phyloP scores from a whole-genome alignment of 495 filamentous ascomycete species.

The Hypoxylon lienhwacheense region DNA sequence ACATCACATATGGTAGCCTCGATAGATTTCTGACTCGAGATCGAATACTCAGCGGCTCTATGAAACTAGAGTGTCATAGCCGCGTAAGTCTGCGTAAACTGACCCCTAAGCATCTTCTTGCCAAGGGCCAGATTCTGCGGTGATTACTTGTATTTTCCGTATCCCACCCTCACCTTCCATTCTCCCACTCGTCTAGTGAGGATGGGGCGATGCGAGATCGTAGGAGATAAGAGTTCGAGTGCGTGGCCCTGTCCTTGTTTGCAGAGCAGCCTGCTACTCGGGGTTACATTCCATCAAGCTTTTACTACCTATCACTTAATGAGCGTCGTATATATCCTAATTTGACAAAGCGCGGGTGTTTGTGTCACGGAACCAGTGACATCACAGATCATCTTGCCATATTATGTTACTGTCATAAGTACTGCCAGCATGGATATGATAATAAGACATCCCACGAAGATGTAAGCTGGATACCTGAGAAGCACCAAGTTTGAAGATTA shows the following conservation, averaged over 20 bases:
- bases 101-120: conserved; percentile 5
- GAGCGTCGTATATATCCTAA: conserved; percentile 3
- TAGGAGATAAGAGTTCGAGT: neutral
- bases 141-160: conserved; percentile 14
- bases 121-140: conserved; percentile 16
- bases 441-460: too few species aligned
- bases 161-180: neutral
- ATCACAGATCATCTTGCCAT: too few species aligned
- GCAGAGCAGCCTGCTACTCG: conserved; percentile 12
- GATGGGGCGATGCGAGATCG: neutral
- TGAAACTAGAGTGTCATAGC: conserved; percentile 21
- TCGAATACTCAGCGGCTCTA: conserved; percentile 26
- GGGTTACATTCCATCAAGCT: conserved; percentile 4
- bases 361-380: conserved; percentile 2
- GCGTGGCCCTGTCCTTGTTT: too few species aligned
- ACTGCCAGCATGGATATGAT: too few species aligned
- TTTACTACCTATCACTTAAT: conserved; percentile 16
- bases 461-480: too few species aligned
- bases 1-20: too few species aligned
- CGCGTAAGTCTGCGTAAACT: conserved; percentile 10
- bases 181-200: neutral
- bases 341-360: conserved; percentile 3
- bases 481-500: too few species aligned
- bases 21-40: too few species aligned
- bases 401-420: too few species aligned